phyloP scores from a whole-genome alignment of 805 yeast species.

The Ogataea polymorpha region DNA sequence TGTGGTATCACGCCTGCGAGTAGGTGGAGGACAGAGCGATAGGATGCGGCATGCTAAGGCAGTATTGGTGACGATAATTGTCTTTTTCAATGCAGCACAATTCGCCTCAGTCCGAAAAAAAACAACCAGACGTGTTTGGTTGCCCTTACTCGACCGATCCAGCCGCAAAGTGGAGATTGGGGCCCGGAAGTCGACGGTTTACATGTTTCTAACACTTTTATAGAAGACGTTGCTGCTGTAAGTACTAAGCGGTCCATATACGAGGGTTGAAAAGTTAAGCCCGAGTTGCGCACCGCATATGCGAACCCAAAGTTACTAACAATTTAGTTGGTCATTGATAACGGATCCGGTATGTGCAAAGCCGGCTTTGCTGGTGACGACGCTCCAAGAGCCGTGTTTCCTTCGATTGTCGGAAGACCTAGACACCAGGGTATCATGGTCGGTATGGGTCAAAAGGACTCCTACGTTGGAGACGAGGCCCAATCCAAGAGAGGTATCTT shows the following conservation, averaged over 20 bases:
- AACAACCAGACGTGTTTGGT: neutral
- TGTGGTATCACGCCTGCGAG: no score
- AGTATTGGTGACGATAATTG: no score
- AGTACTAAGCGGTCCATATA: slow-evolving; percentile 19
- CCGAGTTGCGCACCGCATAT: neutral
- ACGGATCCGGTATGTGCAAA: slow-evolving; percentile 99
- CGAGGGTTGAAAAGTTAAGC: slow-evolving; percentile 4
- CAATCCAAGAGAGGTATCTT: slow-evolving; percentile 99
- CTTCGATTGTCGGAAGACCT: slow-evolving; percentile 99
- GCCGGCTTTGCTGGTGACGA: slow-evolving; percentile 99
- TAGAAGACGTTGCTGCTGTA: slow-evolving; percentile 50
- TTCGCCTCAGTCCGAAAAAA: neutral
- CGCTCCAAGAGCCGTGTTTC: slow-evolving; percentile 99
- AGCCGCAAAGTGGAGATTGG: neutral
- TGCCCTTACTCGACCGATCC: neutral
- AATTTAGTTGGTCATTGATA: slow-evolving; percentile 78
- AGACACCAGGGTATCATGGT: slow-evolving; percentile 99
- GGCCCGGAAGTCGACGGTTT: neutral
- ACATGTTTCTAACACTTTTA: slow-evolving; percentile 31
- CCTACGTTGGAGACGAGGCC: slow-evolving; percentile 99
- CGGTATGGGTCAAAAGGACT: slow-evolving; percentile 99
- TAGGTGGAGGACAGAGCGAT: no score
- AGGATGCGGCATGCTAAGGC: no score
- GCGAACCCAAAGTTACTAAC: slow-evolving; percentile 18
- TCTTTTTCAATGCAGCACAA: neutral